Percentiles rank a stretch among this genome's conserved stretches.
These are phyloP conservation scores for Prunella vulgaris DNA, from an alignment of 257 asterid species.

Conservation along the genomic window DNA sequence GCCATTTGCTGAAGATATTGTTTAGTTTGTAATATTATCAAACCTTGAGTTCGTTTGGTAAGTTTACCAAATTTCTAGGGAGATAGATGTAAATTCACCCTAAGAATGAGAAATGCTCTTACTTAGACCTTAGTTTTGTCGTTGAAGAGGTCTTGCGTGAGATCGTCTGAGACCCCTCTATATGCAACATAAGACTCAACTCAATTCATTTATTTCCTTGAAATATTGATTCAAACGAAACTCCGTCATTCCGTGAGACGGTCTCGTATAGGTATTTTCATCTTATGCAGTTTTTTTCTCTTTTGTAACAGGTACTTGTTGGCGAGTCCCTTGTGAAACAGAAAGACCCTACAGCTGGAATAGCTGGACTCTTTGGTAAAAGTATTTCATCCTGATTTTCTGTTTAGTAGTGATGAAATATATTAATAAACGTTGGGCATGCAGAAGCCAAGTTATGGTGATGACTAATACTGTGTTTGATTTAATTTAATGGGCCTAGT, in stretches of 20 bases:
- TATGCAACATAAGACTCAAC: too few relatives aligned
- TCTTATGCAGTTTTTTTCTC: background rate
- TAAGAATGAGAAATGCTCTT: background rate
- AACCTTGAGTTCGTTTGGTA: too few relatives aligned
- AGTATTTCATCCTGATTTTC: slow-evolving; percentile 45
- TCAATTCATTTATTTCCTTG: too few relatives aligned
- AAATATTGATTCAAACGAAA: too few relatives aligned
- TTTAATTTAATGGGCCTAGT: background rate
- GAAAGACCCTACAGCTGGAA: slow-evolving; percentile 66
- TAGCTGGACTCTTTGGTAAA: slow-evolving; percentile 71
- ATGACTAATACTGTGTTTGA: background rate
- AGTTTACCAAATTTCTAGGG: background rate
- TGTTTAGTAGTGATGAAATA: background rate
- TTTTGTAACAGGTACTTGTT: slow-evolving; percentile 62
- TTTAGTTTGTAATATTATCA: too few relatives aligned
- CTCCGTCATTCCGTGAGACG: too few relatives aligned
- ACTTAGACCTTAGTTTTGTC: background rate
- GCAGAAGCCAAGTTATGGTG: background rate
- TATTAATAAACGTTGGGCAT: background rate
- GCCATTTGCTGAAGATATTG: too few relatives aligned
- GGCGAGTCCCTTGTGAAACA: slow-evolving; percentile 92
- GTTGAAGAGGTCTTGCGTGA: too few relatives aligned
- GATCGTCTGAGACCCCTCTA: too few relatives aligned
- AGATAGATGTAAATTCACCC: background rate
- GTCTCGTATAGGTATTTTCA: too few relatives aligned